A percentile compares a stretch with the other conserved stretches of the same genome.
These are phyloP conservation scores for Herpetospermum pedunculosum DNA, from an alignment of 306 rosid species.

Conservation along the genomic window DNA sequence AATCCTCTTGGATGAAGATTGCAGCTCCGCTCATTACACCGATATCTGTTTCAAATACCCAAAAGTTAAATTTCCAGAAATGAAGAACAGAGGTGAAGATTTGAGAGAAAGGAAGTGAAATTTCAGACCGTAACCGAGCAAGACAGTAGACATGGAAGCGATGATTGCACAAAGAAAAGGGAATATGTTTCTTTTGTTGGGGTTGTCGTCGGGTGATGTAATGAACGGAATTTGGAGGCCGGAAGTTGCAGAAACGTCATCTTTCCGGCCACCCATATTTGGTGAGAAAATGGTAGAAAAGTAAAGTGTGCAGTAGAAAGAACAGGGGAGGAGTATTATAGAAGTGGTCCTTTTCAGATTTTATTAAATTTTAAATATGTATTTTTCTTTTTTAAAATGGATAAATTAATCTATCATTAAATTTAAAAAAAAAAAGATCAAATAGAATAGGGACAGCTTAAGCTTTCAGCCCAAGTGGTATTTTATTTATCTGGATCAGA, in stretches of 20 bases:
- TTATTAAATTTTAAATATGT: too few relatives aligned
- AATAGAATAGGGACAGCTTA: too few relatives aligned
- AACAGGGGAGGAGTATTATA: too few relatives aligned
- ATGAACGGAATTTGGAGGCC: not conserved
- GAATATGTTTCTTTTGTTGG: conserved; percentile 28
- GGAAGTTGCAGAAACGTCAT: not conserved
- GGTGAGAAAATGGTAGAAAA: too few relatives aligned
- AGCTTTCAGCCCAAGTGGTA: too few relatives aligned
- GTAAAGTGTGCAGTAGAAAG: too few relatives aligned
- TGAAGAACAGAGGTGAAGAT: not conserved
- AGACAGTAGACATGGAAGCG: conserved; percentile 51
- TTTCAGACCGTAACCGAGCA: conserved; percentile 50
- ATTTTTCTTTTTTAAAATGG: too few relatives aligned
- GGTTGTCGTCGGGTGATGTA: conserved; percentile 26
- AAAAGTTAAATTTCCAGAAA: not conserved
- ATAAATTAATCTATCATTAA: too few relatives aligned
- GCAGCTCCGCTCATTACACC: conserved; percentile 95
- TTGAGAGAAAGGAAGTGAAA: not conserved
- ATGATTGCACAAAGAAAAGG: conserved; percentile 39
- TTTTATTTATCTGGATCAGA: too few relatives aligned
- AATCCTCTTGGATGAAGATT: conserved; percentile 38
- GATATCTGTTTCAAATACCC: conserved; percentile 32
- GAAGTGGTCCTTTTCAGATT: too few relatives aligned
- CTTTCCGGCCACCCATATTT: not conserved
- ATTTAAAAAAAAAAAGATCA: too few relatives aligned